Conservation (phyloP, 192 early-diverging fungal species). For the Ramicandelaber brevisporus region DNA sequence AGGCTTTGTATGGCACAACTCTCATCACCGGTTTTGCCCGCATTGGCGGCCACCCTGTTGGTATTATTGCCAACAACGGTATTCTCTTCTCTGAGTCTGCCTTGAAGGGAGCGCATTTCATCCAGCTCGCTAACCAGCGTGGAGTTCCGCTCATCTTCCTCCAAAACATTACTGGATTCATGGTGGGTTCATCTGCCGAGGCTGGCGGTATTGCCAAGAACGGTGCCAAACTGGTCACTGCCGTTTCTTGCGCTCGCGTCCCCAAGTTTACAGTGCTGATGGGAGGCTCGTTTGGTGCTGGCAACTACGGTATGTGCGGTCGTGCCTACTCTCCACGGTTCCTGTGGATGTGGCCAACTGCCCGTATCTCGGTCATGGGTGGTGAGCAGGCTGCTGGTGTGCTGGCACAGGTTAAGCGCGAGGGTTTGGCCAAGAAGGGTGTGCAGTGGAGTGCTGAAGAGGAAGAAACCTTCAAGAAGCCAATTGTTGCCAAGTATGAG, state of each 20-base stretch:
- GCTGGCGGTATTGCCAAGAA: slow-evolving; percentile 94
- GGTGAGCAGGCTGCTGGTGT: slow-evolving; percentile 89
- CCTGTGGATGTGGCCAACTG: slow-evolving; percentile 91
- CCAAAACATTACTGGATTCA: slow-evolving; percentile 93
- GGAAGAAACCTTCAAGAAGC: slow-evolving; percentile 56
- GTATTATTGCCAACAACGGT: slow-evolving; percentile 89
- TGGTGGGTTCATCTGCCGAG: slow-evolving; percentile 85
- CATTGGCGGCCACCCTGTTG: slow-evolving; percentile 73
- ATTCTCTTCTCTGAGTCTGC: slow-evolving; percentile 85
- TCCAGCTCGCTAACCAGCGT: slow-evolving; percentile 74
- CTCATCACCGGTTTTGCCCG: slow-evolving; percentile 81
- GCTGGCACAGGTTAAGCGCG: slow-evolving; percentile 62
- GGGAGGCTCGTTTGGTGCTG: slow-evolving; percentile 51
- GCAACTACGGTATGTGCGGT: slow-evolving; percentile 98
- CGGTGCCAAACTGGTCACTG: slow-evolving; percentile 87
- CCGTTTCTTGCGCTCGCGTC: slow-evolving; percentile 76
- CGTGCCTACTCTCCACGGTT: slow-evolving; percentile 79
- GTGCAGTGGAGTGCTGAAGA: slow-evolving; percentile 48
- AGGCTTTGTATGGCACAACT: slow-evolving; percentile 68
- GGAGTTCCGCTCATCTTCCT: slow-evolving; percentile 74
- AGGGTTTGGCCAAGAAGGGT: slow-evolving; percentile 52
- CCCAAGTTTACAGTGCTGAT: slow-evolving; percentile 80
- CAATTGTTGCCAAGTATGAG: slow-evolving; percentile 68
- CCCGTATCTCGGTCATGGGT: slow-evolving; percentile 91
- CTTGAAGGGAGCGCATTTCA: slow-evolving; percentile 86